Percentiles rank a stretch among this genome's conserved stretches.
Conservation (phyloP, 495 filamentous ascomycete genomes). For the Pseudotulostoma volvatum region DNA sequence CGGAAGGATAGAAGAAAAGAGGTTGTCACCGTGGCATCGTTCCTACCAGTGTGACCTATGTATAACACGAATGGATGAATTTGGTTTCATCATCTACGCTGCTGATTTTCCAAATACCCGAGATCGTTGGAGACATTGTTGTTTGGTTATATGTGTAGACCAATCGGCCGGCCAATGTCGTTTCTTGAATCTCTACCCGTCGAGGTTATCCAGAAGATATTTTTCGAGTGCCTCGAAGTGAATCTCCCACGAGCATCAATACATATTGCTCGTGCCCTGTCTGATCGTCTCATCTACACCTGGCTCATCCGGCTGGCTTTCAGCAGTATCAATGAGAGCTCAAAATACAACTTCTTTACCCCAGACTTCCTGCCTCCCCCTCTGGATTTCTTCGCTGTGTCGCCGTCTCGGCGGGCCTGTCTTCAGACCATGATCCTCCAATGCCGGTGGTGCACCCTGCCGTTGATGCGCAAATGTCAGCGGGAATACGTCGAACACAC, state of each 20-base stretch:
- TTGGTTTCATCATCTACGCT: background rate
- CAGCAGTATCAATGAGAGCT: conserved; percentile 20
- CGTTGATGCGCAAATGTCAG: conserved; percentile 25
- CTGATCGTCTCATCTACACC: conserved; percentile 22
- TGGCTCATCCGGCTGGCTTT: conserved; percentile 30
- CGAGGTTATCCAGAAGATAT: conserved; percentile 37
- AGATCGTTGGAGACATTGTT: no score
- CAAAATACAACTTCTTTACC: conserved; percentile 18
- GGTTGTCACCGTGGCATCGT: no score
- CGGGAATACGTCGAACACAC: conserved; percentile 21
- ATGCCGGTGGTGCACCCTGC: conserved; percentile 31
- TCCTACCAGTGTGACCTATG: no score
- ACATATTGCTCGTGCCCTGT: conserved; percentile 17
- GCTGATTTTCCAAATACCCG: no score
- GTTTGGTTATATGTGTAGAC: background rate
- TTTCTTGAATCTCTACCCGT: conserved; percentile 33
- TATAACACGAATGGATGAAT: conserved; percentile 9
- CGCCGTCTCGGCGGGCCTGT: conserved; percentile 9
- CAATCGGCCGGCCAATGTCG: background rate
- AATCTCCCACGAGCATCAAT: conserved; percentile 33
- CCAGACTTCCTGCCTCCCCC: conserved; percentile 23
- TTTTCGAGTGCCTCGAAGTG: conserved; percentile 32
- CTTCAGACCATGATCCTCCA: conserved; percentile 22
- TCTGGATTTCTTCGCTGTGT: conserved; percentile 17
- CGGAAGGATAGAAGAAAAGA: no score